A percentile compares a stretch with the other conserved stretches of the same genome.
These are phyloP conservation scores for Boletus sp. DNA, from an alignment of 768 basidiomycete genomes.

Conservation along the genomic window DNA sequence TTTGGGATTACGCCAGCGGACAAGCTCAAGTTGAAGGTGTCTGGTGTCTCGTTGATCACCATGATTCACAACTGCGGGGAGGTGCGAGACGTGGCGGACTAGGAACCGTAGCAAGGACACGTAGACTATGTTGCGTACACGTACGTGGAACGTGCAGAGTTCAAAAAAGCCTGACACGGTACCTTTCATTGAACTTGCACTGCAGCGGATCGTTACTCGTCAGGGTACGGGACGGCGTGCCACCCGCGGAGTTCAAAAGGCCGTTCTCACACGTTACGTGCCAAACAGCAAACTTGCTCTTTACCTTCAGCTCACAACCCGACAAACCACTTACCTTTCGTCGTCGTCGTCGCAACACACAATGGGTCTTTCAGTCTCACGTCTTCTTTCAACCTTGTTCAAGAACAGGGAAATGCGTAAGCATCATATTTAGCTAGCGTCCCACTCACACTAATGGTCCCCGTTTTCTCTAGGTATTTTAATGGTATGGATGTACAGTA, in stretches of 20 bases:
- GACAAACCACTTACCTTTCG: conserved; percentile 26
- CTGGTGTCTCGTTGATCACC: too few relatives aligned
- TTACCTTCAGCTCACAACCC: conserved; percentile 28
- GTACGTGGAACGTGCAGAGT: conserved; percentile 1
- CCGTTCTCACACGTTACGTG: conserved; percentile 29
- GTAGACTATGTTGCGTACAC: conserved; percentile 11
- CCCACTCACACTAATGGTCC: conserved; percentile 22
- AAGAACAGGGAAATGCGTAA: conserved; percentile 99
- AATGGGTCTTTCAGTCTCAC: conserved; percentile 81
- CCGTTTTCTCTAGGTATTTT: conserved; percentile 74
- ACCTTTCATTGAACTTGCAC: background rate
- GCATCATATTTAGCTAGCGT: conserved; percentile 32
- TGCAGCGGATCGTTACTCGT: background rate
- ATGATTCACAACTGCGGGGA: background rate
- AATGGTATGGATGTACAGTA: conserved; percentile 57
- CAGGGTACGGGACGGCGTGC: conserved; percentile 4
- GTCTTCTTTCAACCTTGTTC: conserved; percentile 78
- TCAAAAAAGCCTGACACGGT: background rate
- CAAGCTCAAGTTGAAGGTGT: background rate
- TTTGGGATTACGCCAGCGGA: background rate
- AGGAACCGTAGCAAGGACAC: conserved; percentile 12
- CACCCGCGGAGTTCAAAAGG: conserved; percentile 35
- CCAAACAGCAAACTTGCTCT: conserved; percentile 34
- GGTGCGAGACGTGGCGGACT: background rate
- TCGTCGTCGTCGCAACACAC: conserved; percentile 34